phyloP scores from a whole-genome alignment of 495 filamentous ascomycete genomes.

The Penicillium cosmopolitanum region DNA sequence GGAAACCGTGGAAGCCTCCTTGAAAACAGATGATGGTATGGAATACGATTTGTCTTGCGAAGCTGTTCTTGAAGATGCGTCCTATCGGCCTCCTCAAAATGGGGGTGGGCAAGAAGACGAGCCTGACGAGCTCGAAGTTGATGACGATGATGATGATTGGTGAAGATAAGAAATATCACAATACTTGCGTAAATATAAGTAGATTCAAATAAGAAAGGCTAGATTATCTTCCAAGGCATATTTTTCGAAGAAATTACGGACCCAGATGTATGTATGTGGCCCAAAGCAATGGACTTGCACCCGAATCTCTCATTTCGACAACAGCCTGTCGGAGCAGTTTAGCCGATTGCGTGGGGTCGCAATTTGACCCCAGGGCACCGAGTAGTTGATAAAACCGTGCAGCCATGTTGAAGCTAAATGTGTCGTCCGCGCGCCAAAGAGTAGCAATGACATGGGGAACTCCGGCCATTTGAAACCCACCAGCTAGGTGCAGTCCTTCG shows the following conservation, averaged over 20 bases:
- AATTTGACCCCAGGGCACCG: constrained; percentile 1
- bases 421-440: constrained; percentile 12
- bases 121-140: not conserved
- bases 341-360: constrained; percentile 3
- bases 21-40: constrained; percentile 7
- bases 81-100: not conserved
- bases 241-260: not conserved
- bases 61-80: constrained; percentile 2
- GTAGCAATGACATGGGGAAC: constrained; percentile 25
- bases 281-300: constrained; percentile 7
- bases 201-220: not conserved
- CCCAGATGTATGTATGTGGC: constrained; percentile 10
- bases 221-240: not conserved
- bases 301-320: constrained; percentile 1
- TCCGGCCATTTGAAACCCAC: constrained; percentile 29
- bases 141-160: constrained; percentile 4
- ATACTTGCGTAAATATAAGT: not conserved
- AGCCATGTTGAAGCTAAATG: not conserved
- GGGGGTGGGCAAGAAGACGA: not conserved
- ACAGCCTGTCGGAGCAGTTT: constrained; percentile 3
- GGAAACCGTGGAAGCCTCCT: constrained; percentile 1
- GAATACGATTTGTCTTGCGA: constrained; percentile 7
- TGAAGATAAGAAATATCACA: not conserved
- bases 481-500: constrained; percentile 25
- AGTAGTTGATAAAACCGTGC: not conserved